Base-by-base conservation (phyloP, 2,329 filamentous ascomycete genomes). In the Claviceps sp. region DNA sequence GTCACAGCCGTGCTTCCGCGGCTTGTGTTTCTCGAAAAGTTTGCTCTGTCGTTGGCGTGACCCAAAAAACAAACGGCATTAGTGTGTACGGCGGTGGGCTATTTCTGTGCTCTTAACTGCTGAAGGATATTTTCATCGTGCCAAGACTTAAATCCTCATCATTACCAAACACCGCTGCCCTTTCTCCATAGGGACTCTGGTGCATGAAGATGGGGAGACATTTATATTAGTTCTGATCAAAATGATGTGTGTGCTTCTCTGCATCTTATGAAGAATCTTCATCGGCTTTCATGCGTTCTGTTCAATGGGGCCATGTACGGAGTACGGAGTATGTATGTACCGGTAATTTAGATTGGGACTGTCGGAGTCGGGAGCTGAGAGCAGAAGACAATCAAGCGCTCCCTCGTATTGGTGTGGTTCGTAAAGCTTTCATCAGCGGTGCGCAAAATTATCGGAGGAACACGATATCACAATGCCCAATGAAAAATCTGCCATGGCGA, bases 21-120 rank as follows among this genome's bases (percentile, higher is more conserved):
- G 5, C 22, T 13, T 8, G 22, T n/a, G 16, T 6, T 11, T 16
- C 2, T 11, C 14, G 24, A 16, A 18, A 34, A 13, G 14, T 26
- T 26, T 22, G 11, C 1, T 44, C 4, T 26, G 4, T 24, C 20
- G 11, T 44, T 26, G 20, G 11, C 11, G 13, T 9, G 14, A 26
- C 43, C 2, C 26, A n/a, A 30, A 48, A 30, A n/a, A 30, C 26
- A 42, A 40, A 18, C 72, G 75, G 75, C 75, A 78, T 78, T 67
- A 69, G 75, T 78, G 75, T 78, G 75, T 78, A 78, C 75, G 76
- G 72, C 75, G 73, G 65, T 68, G 73, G 71, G 72, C 72, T 68
- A 67, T 64, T 56, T 64, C 65, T 62, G 67, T 75, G 73, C 74
- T 72, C 71, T 63, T 63, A 66, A 61, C 70, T 74, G 74, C 71